Percentiles rank a stretch among this genome's conserved stretches.
Conservation (phyloP, 169 alveolate species). For the Eimeria necatrix region DNA sequence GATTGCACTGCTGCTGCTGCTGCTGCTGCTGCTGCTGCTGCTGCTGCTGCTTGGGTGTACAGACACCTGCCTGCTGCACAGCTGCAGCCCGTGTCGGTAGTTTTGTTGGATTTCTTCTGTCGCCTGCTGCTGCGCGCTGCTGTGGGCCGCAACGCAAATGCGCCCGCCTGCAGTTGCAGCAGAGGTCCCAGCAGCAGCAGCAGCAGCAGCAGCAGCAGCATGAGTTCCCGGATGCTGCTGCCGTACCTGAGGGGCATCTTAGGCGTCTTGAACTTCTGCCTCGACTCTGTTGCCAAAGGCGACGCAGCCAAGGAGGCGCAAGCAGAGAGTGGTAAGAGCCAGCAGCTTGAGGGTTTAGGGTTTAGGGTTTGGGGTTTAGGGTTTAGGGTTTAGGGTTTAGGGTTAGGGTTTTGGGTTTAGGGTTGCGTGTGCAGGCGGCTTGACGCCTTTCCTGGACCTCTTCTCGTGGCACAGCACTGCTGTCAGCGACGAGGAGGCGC, state of each 20-base stretch:
- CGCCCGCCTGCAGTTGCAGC: neutral
- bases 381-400: slow-evolving; percentile 2
- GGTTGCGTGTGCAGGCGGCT: neutral
- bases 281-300: neutral
- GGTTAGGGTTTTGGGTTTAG: neutral
- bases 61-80: slow-evolving; percentile 33
- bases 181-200: neutral
- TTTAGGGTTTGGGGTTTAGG: neutral
- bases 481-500: neutral
- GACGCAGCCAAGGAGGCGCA: slow-evolving; percentile 10
- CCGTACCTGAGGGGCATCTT: slow-evolving; percentile 29
- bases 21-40: neutral
- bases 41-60: slow-evolving; percentile 54
- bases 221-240: slow-evolving; percentile 33
- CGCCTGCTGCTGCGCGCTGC: slow-evolving; percentile 69
- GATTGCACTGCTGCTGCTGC: neutral
- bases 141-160: slow-evolving; percentile 10
- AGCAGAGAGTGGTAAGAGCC: neutral
- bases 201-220: slow-evolving; percentile 30
- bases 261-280: slow-evolving; percentile 9
- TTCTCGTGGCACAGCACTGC: slow-evolving; percentile 38
- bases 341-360: neutral
- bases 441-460: slow-evolving; percentile 28
- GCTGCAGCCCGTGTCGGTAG: slow-evolving; percentile 47
- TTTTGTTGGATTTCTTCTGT: neutral